A percentile compares a stretch with the other conserved stretches of the same genome.
Conservation (phyloP, 129 eudicot species). For the Tanacetum coccineum region DNA sequence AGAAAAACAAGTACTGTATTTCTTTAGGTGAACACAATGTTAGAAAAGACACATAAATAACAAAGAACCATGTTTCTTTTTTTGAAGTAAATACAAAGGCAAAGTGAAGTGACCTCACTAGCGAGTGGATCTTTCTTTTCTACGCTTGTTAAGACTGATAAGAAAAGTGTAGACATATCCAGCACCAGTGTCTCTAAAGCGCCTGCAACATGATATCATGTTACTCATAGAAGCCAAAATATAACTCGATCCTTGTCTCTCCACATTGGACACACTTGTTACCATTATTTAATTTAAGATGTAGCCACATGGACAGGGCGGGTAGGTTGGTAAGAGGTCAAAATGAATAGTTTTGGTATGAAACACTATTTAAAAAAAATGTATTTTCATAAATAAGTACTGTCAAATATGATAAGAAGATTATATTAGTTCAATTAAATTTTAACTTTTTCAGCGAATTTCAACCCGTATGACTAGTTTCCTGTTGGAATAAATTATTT, state of each 20-base stretch:
- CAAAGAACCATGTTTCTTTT: neutral
- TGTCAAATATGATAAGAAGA: neutral
- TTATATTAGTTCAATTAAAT: neutral
- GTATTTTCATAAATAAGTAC: neutral
- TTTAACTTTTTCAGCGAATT: no score
- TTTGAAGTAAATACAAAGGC: constrained; percentile 9
- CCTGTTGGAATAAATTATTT: neutral
- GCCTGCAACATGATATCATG: constrained; percentile 46
- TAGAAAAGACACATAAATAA: neutral
- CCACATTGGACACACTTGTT: neutral
- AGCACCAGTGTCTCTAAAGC: constrained; percentile 74
- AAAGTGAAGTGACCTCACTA: constrained; percentile 62
- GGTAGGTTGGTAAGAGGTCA: neutral
- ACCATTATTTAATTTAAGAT: constrained; percentile 1
- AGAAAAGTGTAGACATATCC: constrained; percentile 72
- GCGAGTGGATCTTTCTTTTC: constrained; percentile 82
- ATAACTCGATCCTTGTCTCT: neutral
- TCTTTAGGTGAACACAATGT: neutral
- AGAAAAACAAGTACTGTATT: neutral
- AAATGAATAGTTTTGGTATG: neutral
- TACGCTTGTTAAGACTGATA: constrained; percentile 63
- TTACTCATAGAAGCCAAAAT: constrained; percentile 1
- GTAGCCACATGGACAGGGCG: neutral
- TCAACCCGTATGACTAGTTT: neutral
- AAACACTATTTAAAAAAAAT: neutral